These are phyloP conservation scores for Silene noctiflora DNA, from an alignment of 179 eudicot genomes.

Conservation along the genomic window DNA sequence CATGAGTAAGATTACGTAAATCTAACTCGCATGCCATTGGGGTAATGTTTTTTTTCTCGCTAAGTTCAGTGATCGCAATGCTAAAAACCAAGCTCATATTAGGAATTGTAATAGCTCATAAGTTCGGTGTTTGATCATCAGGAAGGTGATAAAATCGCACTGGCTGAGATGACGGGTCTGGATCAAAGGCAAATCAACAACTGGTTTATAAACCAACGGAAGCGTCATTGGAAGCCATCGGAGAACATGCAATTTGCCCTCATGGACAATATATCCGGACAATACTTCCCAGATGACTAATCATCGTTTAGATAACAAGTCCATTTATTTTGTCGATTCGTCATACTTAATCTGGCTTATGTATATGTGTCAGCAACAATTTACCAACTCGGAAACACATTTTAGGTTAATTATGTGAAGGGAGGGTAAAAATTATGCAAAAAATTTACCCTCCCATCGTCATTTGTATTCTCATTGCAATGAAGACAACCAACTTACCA, in stretches of 20 bases:
- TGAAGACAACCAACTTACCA: slow-evolving; percentile 23
- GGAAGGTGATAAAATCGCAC: slow-evolving; percentile 77
- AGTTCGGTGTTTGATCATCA: slow-evolving; percentile 18
- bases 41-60: not conserved
- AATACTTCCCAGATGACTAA: slow-evolving; percentile 49
- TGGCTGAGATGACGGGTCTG: slow-evolving; percentile 75
- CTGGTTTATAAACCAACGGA: slow-evolving; percentile 91
- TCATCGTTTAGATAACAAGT: not conserved
- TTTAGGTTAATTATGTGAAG: slow-evolving; percentile 18
- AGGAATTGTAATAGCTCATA: not conserved
- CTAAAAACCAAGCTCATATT: not conserved
- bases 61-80: not conserved
- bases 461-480: slow-evolving; percentile 22
- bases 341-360: slow-evolving; percentile 25
- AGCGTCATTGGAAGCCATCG: slow-evolving; percentile 92
- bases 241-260: slow-evolving; percentile 79
- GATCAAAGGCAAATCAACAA: slow-evolving; percentile 93
- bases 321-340: slow-evolving; percentile 7
- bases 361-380: slow-evolving; percentile 28
- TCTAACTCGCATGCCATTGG: too few relatives aligned
- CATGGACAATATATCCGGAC: slow-evolving; percentile 62
- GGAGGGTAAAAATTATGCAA: slow-evolving; percentile 11
- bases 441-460: not conserved
- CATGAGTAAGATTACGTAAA: too few relatives aligned
- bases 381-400: slow-evolving; percentile 17